Evolutionary conservation across 2,329 filamentous ascomycete genomes (phyloP).

Genomic region (Basipetospora chlamydospora): DNA sequence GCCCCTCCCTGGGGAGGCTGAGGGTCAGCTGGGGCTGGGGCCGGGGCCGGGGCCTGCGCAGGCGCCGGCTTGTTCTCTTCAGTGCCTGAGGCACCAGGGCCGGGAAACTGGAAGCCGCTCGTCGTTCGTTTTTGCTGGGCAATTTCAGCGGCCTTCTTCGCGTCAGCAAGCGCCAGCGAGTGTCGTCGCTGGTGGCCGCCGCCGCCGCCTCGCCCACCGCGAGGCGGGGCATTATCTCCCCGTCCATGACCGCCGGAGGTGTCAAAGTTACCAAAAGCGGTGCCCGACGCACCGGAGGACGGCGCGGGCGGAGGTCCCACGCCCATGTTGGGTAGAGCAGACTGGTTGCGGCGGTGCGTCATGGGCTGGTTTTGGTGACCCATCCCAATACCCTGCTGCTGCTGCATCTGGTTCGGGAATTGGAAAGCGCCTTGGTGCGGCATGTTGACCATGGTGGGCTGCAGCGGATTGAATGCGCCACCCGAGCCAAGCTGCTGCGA

Average conservation of each 20-base stretch:
- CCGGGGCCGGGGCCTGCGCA: slow-evolving; percentile 19
- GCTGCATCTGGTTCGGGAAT: slow-evolving; percentile 65
- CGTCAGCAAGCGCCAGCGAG: slow-evolving; percentile 85
- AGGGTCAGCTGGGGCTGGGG: too few relatives aligned
- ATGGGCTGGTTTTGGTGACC: slow-evolving; percentile 63
- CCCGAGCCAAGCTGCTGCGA: slow-evolving; percentile 61
- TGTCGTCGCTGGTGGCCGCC: slow-evolving; percentile 86
- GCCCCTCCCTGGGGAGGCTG: slow-evolving; percentile 23
- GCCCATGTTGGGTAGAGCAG: slow-evolving; percentile 81
- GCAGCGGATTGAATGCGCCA: slow-evolving; percentile 61
- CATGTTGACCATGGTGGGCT: slow-evolving; percentile 65
- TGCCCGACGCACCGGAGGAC: slow-evolving; percentile 75
- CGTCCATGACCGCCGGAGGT: slow-evolving; percentile 42
- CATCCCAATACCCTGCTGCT: slow-evolving; percentile 61
- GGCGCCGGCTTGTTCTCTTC: slow-evolving; percentile 26
- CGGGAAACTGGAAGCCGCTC: slow-evolving; percentile 87
- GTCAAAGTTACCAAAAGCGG: slow-evolving; percentile 66
- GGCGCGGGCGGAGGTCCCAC: slow-evolving; percentile 83
- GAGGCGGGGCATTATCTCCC: slow-evolving; percentile 44
- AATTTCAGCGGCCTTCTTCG: slow-evolving; percentile 92
- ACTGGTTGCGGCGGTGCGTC: slow-evolving; percentile 95
- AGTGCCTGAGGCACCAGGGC: slow-evolving; percentile 49
- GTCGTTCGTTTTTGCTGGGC: slow-evolving; percentile 95
- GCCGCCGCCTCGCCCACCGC: slow-evolving; percentile 60
- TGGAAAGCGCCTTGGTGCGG: slow-evolving; percentile 75